Evolutionary conservation across 2,329 filamentous ascomycete species (phyloP).

Genomic region (Ustilaginoidea virens): DNA sequence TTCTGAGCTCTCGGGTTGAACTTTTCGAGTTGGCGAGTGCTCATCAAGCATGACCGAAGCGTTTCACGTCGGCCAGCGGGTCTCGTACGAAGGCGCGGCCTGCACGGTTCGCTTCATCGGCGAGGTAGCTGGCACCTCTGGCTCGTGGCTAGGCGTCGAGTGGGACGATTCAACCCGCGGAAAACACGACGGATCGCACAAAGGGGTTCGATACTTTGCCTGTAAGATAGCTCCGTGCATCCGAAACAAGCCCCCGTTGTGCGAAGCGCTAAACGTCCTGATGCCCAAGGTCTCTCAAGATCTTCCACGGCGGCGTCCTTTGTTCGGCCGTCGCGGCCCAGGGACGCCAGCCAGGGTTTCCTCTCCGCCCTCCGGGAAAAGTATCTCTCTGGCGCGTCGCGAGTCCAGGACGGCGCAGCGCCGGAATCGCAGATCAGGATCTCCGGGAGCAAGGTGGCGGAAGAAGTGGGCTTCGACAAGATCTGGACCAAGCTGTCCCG

Average conservation of each 20-base stretch:
- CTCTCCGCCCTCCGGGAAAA: slow-evolving; percentile 68
- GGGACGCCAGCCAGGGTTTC: slow-evolving; percentile 57
- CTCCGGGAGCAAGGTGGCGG: slow-evolving; percentile 63
- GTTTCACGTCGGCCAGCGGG: slow-evolving; percentile 50
- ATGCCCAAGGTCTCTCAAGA: slow-evolving; percentile 36
- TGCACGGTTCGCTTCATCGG: slow-evolving; percentile 83
- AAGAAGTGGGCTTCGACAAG: slow-evolving; percentile 94
- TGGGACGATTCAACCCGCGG: slow-evolving; percentile 82
- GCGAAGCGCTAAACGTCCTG: too few relatives aligned
- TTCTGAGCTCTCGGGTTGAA: too few relatives aligned
- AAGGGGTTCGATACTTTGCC: slow-evolving; percentile 64
- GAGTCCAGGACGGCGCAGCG: slow-evolving; percentile 19
- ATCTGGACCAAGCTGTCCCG: slow-evolving; percentile 66
- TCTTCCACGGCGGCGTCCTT: slow-evolving; percentile 70
- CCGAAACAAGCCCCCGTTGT: too few relatives aligned
- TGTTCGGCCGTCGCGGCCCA: slow-evolving; percentile 58
- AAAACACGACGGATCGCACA: slow-evolving; percentile 79
- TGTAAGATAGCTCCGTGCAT: too few relatives aligned
- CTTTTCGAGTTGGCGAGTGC: too few relatives aligned
- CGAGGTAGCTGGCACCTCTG: slow-evolving; percentile 56
- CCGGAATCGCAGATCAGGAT: slow-evolving; percentile 38
- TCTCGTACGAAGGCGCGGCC: slow-evolving; percentile 61
- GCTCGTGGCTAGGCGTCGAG: slow-evolving; percentile 85
- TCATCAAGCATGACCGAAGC: slow-evolving; percentile 23
- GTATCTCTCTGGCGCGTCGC: slow-evolving; percentile 49